Percentiles rank a stretch among this genome's conserved stretches.
These are phyloP conservation scores for Sistotremastrum suecicum DNA, from an alignment of 768 basidiomycete genomes.

Conservation along the genomic window DNA sequence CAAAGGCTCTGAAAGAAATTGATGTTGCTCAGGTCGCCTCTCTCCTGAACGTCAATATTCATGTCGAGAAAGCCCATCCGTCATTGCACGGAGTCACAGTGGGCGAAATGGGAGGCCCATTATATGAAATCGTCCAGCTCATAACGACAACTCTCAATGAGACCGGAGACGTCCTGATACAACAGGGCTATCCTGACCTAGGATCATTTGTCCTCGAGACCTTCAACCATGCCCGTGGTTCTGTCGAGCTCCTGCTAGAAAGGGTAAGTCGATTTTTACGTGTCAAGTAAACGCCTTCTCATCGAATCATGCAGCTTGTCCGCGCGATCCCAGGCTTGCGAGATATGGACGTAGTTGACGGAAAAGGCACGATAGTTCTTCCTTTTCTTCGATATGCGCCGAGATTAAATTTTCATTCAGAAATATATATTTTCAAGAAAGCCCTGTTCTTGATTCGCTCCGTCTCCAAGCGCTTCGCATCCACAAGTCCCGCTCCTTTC, in stretches of 20 bases:
- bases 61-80: conserved; percentile 58
- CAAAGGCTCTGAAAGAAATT: conserved; percentile 48
- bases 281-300: conserved; percentile 1
- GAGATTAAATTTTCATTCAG: conserved; percentile 20
- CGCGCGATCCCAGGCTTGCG: conserved; percentile 68
- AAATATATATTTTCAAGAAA: conserved; percentile 85
- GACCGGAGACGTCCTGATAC: conserved; percentile 53
- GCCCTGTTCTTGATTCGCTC: conserved; percentile 71
- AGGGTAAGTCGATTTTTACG: conserved; percentile 29
- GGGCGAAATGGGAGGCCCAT: conserved; percentile 61
- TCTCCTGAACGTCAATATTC: conserved; percentile 54
- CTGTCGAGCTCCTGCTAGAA: conserved; percentile 47
- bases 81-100: conserved; percentile 54
- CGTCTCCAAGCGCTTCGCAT: conserved; percentile 50
- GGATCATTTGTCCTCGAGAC: conserved; percentile 64
- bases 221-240: conserved; percentile 27
- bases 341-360: conserved; percentile 59
- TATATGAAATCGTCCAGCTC: conserved; percentile 59
- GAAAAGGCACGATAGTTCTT: conserved; percentile 33
- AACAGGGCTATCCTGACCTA: conserved; percentile 49
- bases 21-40: conserved; percentile 48
- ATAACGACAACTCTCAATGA: conserved; percentile 51
- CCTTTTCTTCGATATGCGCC: background rate
- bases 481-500: conserved; percentile 36
- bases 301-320: conserved; percentile 38